A percentile compares a stretch with the other conserved stretches of the same genome.
phyloP scores from a whole-genome alignment of 129 eudicot species.

The Lactuca saligna region DNA sequence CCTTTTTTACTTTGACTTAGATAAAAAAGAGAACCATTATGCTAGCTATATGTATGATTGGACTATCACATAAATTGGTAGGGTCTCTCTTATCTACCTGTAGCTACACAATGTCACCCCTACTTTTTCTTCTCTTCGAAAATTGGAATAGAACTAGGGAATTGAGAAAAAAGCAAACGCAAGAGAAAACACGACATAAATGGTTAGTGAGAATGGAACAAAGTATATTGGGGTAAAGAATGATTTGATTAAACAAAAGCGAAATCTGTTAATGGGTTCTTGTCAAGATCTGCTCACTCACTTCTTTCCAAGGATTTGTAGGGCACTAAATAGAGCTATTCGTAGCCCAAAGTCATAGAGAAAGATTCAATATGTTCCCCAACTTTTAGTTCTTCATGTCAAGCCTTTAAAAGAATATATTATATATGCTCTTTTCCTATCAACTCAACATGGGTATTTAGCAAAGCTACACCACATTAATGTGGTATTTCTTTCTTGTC shows the following conservation, averaged over 20 bases:
- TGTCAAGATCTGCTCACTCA: slow-evolving; percentile 35
- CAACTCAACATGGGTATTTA: slow-evolving; percentile 5
- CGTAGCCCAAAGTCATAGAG: slow-evolving; percentile 33
- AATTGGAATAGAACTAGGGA: slow-evolving; percentile 28
- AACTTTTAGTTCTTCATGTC: slow-evolving; percentile 25
- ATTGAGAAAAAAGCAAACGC: slow-evolving; percentile 33
- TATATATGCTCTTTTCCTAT: slow-evolving; percentile 1
- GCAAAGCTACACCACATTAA: slow-evolving; percentile 3
- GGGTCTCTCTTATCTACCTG: slow-evolving; percentile 28
- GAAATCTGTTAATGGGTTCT: slow-evolving; percentile 35
- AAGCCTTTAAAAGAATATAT: slow-evolving; percentile 17
- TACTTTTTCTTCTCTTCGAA: slow-evolving; percentile 30
- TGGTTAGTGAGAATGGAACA: slow-evolving; percentile 45
- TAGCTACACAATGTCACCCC: slow-evolving; percentile 34
- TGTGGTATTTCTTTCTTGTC: neutral
- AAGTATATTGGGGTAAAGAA: slow-evolving; percentile 37
- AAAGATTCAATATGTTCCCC: slow-evolving; percentile 40
- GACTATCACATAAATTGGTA: slow-evolving; percentile 27
- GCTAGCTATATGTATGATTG: slow-evolving; percentile 35
- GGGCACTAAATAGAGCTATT: slow-evolving; percentile 38
- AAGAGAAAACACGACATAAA: slow-evolving; percentile 20
- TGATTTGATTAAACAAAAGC: slow-evolving; percentile 35
- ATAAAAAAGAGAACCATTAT: slow-evolving; percentile 35
- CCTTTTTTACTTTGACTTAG: slow-evolving; percentile 28
- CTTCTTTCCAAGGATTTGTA: slow-evolving; percentile 36